Base-by-base conservation (phyloP, 306 rosid genomes). In the Luffa acutangula region DNA sequence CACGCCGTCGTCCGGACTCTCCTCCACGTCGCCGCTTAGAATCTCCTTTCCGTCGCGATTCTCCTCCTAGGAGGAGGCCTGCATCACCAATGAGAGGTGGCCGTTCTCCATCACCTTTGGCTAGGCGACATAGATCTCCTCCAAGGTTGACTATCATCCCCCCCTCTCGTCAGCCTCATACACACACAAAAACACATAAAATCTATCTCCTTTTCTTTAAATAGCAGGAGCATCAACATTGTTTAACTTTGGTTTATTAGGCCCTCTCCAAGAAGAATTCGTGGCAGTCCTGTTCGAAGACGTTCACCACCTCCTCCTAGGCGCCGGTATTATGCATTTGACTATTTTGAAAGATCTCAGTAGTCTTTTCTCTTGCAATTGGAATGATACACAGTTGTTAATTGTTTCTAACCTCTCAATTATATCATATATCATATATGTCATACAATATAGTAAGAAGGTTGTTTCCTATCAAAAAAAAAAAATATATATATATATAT, bases 21-120 rank as follows among this genome's bases (percentile, higher is more conserved):
- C 97, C 97, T 67, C 79, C 85, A 1, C 99, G 93, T 45, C 96
- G 96, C 45, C 91, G 95, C 20, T 36, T 83, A n/a, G 92, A 84
- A 36, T 91, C 98, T 80, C 98, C 98, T 48, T 86, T 80, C 81
- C 97, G 96, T n/a, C 98, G 90, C 4, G 96, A 89, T 82, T 79
- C 93, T 53, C 90, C 98, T 83, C 97, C 94, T 14, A 82, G 98
- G 84, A 93, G 96, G 85, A 89, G 98, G 89, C 96, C 91, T 51
- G 78, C 83, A 63, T 96, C 98, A 73, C 97, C 98, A 34, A 87
- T 88, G 18, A 87, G 94, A 74, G 97, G 74, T 0, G 51, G 99
- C 10, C 97, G 92, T 76, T 96, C 97, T 43, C 93, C 96, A 13
- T 88, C 97, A 49, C 88, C 90, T 15, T 91, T 90, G 46, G 89